Evolutionary conservation across 1,139 yeast genomes (phyloP), one percentile per base, ranked within the genome.

Genomic region (Lodderomyces jiufengensis): DNA sequence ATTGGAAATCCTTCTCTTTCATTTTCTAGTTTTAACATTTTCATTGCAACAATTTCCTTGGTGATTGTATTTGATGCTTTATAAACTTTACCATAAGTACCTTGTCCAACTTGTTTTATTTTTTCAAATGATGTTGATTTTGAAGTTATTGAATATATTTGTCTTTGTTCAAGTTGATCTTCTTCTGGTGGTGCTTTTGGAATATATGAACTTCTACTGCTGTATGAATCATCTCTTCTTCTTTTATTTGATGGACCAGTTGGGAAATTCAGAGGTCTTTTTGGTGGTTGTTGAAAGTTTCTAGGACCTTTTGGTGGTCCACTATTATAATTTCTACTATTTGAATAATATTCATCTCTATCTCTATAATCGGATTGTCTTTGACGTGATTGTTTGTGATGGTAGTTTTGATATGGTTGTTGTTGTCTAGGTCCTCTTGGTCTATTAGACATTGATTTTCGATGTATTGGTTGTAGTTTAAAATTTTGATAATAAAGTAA

Each of bases 1-100:
- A 92, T 85, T 1, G 98, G 98, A 59, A 92, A 87, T 0, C 97
- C 97, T 54, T 92, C 98, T 34, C 88, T 70, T 57, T 92, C 97
- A 7, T 80, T 64, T 54, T 92, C 97, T 54, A 92, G 70, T 42
- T 97, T 63, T 32, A 92, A 67, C 48, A 82, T 75, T 54, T 92
- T 92, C 52, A 92, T 66, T 1, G 98, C 98, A 18, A 88, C 95
- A 48, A 71, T 64, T 42, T 76, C 80, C 5, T 74, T 70, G 0
- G 96, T 86, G n/a, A 76, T 66, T 11, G 63, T 61, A 52, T 87
- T 84, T 36, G 66, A 65, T 0, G 95, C 94, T 52, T 70, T 70
- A 46, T 68, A 70, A 5, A 61, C 75, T 43, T 67, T 69, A 7
- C 76, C 76, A 43, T 69, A 70, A 1, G 76, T 70, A n/a, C 76